These are phyloP conservation scores for Acrocalymma vagum DNA, from an alignment of 2,329 filamentous ascomycete species.

Conservation along the genomic window DNA sequence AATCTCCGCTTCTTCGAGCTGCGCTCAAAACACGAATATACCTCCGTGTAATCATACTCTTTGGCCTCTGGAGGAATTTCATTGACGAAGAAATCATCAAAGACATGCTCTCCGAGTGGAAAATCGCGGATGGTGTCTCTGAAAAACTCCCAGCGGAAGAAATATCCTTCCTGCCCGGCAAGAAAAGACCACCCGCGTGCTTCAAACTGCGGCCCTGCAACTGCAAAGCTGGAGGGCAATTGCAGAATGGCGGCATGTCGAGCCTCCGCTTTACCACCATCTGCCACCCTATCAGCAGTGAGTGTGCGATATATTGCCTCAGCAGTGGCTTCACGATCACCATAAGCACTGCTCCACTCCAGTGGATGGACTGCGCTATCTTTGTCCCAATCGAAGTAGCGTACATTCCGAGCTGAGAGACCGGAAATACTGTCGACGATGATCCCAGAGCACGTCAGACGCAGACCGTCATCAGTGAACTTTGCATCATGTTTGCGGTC, in stretches of 20 bases:
- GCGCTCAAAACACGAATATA: slow-evolving; percentile 5
- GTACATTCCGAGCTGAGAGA: slow-evolving; percentile 1
- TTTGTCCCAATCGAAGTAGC: slow-evolving; percentile 6
- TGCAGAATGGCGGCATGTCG: slow-evolving; percentile 7
- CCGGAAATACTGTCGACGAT: slow-evolving; percentile 8
- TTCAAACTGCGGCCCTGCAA: slow-evolving; percentile 6
- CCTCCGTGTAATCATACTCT: slow-evolving; percentile 10
- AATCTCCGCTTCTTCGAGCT: slow-evolving; percentile 4
- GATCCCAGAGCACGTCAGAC: slow-evolving; percentile 7
- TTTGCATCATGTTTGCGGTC: background rate
- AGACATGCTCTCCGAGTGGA: background rate
- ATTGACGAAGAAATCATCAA: slow-evolving; percentile 9
- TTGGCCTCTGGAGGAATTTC: slow-evolving; percentile 1
- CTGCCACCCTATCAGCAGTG: slow-evolving; percentile 1
- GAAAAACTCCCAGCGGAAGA: slow-evolving; percentile 10
- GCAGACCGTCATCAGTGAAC: background rate
- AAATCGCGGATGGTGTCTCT: slow-evolving; percentile 5
- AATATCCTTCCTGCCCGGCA: slow-evolving; percentile 7
- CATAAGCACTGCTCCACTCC: slow-evolving; percentile 6
- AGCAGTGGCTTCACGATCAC: slow-evolving; percentile 1
- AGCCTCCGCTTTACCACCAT: background rate
- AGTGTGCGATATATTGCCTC: slow-evolving; percentile 5
- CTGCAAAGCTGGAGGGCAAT: slow-evolving; percentile 6
- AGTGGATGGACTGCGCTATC: background rate
- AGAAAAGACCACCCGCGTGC: slow-evolving; percentile 7